Base-by-base conservation (phyloP, 768 basidiomycete species). In the Termitomyces sp. region DNA sequence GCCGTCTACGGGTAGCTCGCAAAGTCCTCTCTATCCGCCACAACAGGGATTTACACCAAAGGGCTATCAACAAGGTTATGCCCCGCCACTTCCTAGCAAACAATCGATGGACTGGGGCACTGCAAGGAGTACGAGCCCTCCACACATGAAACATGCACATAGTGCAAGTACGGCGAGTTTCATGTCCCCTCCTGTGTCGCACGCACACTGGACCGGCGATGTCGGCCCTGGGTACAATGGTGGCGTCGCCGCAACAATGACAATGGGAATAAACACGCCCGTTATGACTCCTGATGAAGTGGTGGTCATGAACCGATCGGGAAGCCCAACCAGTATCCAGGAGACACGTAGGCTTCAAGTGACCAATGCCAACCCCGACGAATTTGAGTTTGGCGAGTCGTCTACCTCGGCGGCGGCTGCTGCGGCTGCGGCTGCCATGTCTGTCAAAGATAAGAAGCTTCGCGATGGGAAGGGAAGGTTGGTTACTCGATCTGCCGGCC, bases 1-100 rank as follows among this genome's bases (percentile, higher is more conserved):
- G 40, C 79, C 77, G n/a, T 80, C 81, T 5, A 78, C 78, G 0
- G 71, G 74, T 16, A 72, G 73, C 28, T 81, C 82, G 26, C 66
- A 69, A 54, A 71, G 72, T 51, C 76, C 76, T 18, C 62, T 70
- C 41, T 72, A 66, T 44, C 65, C 68, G 3, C 58, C 62, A 23
- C 61, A 63, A 38, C 64, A 65, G 40, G 63, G 59, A 5, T 58
- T 63, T 58, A 7, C 38, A 41, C n/a, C 52, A n/a, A 38, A 41
- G 4, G 52, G 52, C 28, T 30, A 41, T 12, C 52, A 53, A 53
- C 53, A 54, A 50, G 40, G 54, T 13, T 36, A 60, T 35, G 26
- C 43, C 1, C 61, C 59, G 46, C 59, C 64, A 61, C 58, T 62
- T 43, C 64, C 51, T 59, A 65, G 56, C 53, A 64, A 44, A 35